Evolutionary conservation across 331 rosid genomes (phyloP).

Genomic region (Quercus phellos): DNA sequence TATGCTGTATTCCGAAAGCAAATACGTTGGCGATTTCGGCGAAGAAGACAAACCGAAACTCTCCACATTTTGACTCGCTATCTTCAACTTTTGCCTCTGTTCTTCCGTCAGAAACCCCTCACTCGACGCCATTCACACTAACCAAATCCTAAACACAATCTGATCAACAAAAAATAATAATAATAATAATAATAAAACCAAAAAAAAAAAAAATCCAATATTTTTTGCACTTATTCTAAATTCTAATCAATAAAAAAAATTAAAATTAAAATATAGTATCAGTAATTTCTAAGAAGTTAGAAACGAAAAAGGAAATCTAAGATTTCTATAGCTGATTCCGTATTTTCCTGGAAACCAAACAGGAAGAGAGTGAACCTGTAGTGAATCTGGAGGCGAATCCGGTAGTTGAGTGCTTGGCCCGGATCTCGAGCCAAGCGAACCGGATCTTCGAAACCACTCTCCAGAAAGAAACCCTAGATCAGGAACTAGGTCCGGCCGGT

Average conservation of each 20-base stretch:
- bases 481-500: too few relatives aligned
- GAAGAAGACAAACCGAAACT: constrained; percentile 64
- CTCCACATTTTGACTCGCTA: constrained; percentile 74
- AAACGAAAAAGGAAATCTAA: background rate
- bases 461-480: background rate
- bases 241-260: background rate
- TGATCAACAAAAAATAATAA: background rate
- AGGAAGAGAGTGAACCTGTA: constrained; percentile 23
- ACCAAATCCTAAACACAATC: background rate
- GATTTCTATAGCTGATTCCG: background rate
- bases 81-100: constrained; percentile 75
- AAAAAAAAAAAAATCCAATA: too few relatives aligned
- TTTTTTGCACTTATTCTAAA: too few relatives aligned
- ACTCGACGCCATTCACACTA: constrained; percentile 60
- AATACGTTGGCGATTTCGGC: constrained; percentile 77
- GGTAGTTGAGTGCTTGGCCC: constrained; percentile 74
- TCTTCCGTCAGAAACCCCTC: constrained; percentile 90
- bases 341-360: background rate
- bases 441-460: constrained; percentile 30
- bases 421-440: constrained; percentile 98
- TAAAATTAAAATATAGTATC: background rate
- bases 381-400: constrained; percentile 35
- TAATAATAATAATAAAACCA: background rate
- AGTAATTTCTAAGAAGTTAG: background rate
- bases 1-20: constrained; percentile 65